These are phyloP conservation scores for Rhodotorula sphaerocarpa DNA, from an alignment of 768 basidiomycete genomes.

Conservation along the genomic window DNA sequence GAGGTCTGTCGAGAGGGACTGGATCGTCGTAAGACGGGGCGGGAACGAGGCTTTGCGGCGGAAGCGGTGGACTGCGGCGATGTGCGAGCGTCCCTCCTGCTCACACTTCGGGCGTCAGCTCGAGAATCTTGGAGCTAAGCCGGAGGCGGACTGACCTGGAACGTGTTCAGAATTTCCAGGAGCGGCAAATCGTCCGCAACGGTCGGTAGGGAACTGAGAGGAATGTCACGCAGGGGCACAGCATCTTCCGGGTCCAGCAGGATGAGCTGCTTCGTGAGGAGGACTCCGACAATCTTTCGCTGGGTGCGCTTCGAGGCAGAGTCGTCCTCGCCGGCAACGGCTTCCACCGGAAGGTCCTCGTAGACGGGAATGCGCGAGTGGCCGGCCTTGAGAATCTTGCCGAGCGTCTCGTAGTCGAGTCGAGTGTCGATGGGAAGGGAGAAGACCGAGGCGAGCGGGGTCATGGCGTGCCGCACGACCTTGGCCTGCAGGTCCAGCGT, in stretches of 20 bases:
- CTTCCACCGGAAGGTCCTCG: conserved; percentile 10
- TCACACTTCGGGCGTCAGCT: too few species aligned
- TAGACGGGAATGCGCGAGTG: conserved; percentile 81
- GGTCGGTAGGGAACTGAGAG: conserved; percentile 75
- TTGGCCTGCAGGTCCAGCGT: conserved; percentile 81
- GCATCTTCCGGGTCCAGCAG: conserved; percentile 81
- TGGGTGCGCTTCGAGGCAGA: conserved; percentile 45
- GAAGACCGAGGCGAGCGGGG: conserved; percentile 57
- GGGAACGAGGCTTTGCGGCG: conserved; percentile 2
- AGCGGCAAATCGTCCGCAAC: conserved; percentile 80
- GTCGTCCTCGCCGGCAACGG: not conserved
- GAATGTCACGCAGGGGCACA: conserved; percentile 69
- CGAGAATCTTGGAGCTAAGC: too few species aligned
- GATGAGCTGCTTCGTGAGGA: conserved; percentile 71
- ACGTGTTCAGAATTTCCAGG: conserved; percentile 73
- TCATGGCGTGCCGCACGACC: conserved; percentile 47
- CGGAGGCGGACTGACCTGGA: too few species aligned
- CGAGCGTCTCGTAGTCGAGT: conserved; percentile 70
- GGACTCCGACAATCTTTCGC: conserved; percentile 76
- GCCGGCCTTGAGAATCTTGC: conserved; percentile 65
- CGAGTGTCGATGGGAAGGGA: conserved; percentile 79
- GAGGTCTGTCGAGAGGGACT: conserved; percentile 16
- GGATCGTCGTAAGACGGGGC: not conserved
- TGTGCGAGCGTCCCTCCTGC: conserved; percentile 80
- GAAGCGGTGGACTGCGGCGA: conserved; percentile 61